Base-by-base conservation (phyloP, 2,329 filamentous ascomycete species). In the Immersiporthe knoxdaviesiana region DNA sequence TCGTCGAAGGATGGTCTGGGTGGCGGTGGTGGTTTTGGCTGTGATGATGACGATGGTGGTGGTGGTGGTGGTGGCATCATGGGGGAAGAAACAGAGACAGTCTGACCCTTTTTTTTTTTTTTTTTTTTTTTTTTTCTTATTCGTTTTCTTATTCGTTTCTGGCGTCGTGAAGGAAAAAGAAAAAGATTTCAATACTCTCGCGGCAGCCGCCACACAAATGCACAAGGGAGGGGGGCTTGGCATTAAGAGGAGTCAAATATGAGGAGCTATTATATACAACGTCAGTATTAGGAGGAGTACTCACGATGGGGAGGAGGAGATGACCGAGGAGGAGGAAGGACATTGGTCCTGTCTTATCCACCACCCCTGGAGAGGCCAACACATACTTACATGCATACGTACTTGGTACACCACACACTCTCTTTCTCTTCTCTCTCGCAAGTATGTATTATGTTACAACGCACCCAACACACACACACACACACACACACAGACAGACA, bases 1-100 rank as follows among this genome's bases (percentile, higher is more conserved):
- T 30, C 47, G 52, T 66, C 64, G 27, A 66, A 66, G 37, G 52
- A 37, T 16, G 52, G 52, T 30, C 52, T 56, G 8, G 50, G 24
- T 4, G 50, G 41, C 12, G 41, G 12, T 2, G 41, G 16, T 44
- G 41, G 12, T 16, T 12, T 10, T 18, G 12, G 6, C 6, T 2
- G 6, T 41, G 12, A 11, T 41, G 12, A 4, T 18, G 39, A 41
- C 16, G 52, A 32, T 27, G 24, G 14, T 27, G 52, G 37, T 14
- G 24, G 24, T 12, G n/a, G 12, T 16, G 24, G 10, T 5, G 50
- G 5, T 30, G 52, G 27, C 52, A 56, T 56, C 27, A 56, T 56
- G 12, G 18, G 27, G 7, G 0, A 54, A 54, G 50, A 54, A 12
- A 27, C n/a, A 56, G 4, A 2, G 11, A 3, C 21, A n/a, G 16